Evolutionary conservation across 176 grass and related monocot species (phyloP), one percentile per base, ranked within the genome.

Genomic region (barley (Hordeum vulgare)): DNA sequence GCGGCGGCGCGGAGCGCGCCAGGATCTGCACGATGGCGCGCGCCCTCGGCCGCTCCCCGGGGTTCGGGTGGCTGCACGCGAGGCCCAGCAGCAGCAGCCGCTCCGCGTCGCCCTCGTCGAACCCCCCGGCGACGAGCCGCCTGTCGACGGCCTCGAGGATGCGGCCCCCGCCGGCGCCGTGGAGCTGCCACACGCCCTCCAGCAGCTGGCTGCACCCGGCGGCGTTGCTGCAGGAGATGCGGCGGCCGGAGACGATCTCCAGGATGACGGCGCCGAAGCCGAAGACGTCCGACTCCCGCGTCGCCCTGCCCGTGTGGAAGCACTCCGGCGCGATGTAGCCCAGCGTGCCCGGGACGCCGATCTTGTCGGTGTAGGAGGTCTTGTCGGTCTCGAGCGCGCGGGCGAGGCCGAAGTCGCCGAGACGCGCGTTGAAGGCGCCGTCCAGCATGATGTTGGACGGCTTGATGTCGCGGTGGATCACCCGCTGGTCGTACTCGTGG

Each of bases 391-490:
- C 96, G 14, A 99, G 85, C 41, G 93, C 93, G 49, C 96, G 87
- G 24, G 96, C 96, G 5, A 99, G 96, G 70, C 96, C 96, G 76
- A 99, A 99, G 88, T 99, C 96, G 25, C 96, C 96, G 3, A 99
- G 96, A 27, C 93, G 93, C 24, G 91, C 96, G 45, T 92, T 88
- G 89, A 96, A 99, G 42, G 35, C 65, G 27, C 66, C 56, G 81
- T 98, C 93, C n/a, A 96, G 89, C 96, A 98, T 98, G 75, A 98
- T 71, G 88, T 98, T 98, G 60, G 93, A 95, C 23, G 96, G 93
- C 89, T 98, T 98, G 83, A 98, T 86, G 94, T 98, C 96, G 0
- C 93, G 96, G 79, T 98, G 96, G 82, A 98, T 94, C 83, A 99
- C 96, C 51, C 82, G 82, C 84, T 96, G 91, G 35, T 96, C 91